Conservation (phyloP, 257 asterid genomes). For the Cordia subcordata region DNA sequence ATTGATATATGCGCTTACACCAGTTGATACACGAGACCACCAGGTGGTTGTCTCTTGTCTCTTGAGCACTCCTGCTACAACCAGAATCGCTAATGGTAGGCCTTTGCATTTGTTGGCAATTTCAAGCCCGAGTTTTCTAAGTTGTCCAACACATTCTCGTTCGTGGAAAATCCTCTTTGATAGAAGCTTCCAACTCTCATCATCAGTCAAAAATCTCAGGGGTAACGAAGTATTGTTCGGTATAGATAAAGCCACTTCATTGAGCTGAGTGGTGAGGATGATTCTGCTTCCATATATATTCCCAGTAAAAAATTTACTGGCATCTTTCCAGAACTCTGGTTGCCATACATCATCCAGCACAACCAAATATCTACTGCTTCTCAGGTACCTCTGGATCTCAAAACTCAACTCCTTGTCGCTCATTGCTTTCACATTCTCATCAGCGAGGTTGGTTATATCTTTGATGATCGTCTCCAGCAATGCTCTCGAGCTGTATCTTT, state of each 20-base stretch:
- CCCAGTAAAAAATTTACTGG: not conserved
- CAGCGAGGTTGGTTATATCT: not conserved
- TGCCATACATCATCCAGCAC: not conserved
- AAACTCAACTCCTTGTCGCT: not conserved
- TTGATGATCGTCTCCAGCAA: not conserved
- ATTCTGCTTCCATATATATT: not conserved
- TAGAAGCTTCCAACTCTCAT: slow-evolving; percentile 37
- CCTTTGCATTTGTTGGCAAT: slow-evolving; percentile 34
- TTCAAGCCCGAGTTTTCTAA: slow-evolving; percentile 22
- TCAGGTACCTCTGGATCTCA: not conserved
- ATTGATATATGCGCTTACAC: slow-evolving; percentile 25
- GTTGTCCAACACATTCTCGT: slow-evolving; percentile 20
- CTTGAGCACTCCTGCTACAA: slow-evolving; percentile 27
- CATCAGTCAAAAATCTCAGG: slow-evolving; percentile 12
- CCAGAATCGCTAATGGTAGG: slow-evolving; percentile 34
- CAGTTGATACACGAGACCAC: slow-evolving; percentile 26
- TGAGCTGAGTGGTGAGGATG: not conserved
- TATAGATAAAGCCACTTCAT: not conserved
- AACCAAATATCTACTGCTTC: not conserved
- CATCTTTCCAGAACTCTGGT: not conserved
- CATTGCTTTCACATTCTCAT: not conserved
- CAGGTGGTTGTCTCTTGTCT: slow-evolving; percentile 19
- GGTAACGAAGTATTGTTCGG: not conserved
- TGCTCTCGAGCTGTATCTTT: not conserved
- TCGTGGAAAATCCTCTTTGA: slow-evolving; percentile 16